Evolutionary conservation across 257 asterid genomes (phyloP).

Genomic region (Leonotis leonurus): DNA sequence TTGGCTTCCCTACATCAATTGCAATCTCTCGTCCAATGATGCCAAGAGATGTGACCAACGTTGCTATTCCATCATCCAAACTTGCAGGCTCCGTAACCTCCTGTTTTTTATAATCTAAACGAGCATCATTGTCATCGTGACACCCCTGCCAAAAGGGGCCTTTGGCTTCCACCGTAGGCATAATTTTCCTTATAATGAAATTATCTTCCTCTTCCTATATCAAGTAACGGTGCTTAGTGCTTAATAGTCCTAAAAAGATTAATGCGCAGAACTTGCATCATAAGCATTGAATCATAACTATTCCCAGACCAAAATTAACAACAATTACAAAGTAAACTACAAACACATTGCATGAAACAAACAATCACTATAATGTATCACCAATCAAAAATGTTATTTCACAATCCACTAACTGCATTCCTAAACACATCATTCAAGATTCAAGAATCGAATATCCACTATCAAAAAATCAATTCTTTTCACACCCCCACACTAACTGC

Average conservation of each 20-base stretch:
- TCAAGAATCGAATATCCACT: not conserved
- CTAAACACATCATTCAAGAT: too few relatives aligned
- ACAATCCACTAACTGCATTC: too few relatives aligned
- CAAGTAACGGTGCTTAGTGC: too few relatives aligned
- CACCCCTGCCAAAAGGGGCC: not conserved
- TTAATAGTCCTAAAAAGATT: too few relatives aligned
- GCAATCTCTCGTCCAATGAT: slow-evolving; percentile 26
- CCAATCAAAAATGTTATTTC: not conserved
- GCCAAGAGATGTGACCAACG: slow-evolving; percentile 10
- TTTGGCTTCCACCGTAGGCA: slow-evolving; percentile 21
- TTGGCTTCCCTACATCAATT: slow-evolving; percentile 28
- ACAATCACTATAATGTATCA: slow-evolving; percentile 2
- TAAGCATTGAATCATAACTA: not conserved
- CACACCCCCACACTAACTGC: too few relatives aligned
- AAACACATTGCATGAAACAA: not conserved
- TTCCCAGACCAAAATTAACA: not conserved
- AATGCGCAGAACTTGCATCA: slow-evolving; percentile 49
- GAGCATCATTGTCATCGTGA: not conserved
- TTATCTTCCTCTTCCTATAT: slow-evolving; percentile 30
- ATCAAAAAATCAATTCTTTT: too few relatives aligned
- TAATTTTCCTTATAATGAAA: slow-evolving; percentile 12
- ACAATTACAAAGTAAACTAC: not conserved
- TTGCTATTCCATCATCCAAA: slow-evolving; percentile 5
- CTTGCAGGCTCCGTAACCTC: not conserved
- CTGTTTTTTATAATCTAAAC: not conserved